Evolutionary conservation across 345 rosid species (phyloP).

Genomic region (Sonneratia alba): DNA sequence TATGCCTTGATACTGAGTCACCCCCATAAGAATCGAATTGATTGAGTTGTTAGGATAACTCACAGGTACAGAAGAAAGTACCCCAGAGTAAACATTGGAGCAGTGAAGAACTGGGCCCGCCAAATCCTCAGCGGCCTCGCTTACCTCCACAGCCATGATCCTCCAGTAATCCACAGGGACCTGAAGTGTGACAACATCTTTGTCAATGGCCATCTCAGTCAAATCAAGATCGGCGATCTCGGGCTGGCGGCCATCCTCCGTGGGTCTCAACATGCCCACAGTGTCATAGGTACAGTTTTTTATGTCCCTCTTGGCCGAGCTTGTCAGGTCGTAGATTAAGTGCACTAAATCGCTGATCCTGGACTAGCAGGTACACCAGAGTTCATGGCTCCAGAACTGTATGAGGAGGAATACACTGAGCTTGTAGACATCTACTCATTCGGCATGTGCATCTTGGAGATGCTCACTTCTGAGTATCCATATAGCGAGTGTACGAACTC

Average conservation of each 20-base stretch:
- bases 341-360: background rate
- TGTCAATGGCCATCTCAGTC: conserved; percentile 89
- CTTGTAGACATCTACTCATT: conserved; percentile 88
- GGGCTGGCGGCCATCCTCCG: conserved; percentile 87
- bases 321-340: background rate
- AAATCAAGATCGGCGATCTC: conserved; percentile 89
- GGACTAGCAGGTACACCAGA: conserved; percentile 72
- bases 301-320: background rate
- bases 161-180: conserved; percentile 91
- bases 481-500: conserved; percentile 85
- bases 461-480: conserved; percentile 86
- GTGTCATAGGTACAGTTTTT: conserved; percentile 50
- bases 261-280: conserved; percentile 64
- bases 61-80: conserved; percentile 67
- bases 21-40: too few relatives aligned
- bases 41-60: background rate
- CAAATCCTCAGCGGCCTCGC: conserved; percentile 74
- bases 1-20: too few relatives aligned
- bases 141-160: conserved; percentile 67
- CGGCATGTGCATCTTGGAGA: conserved; percentile 91
- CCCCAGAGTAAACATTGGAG: conserved; percentile 50
- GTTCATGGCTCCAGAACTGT: conserved; percentile 96
- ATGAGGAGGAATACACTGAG: conserved; percentile 86
- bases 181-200: conserved; percentile 93
- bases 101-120: conserved; percentile 83